Evolutionary conservation across 495 filamentous ascomycete species (phyloP).

Genomic region (Penicillium canescens): DNA sequence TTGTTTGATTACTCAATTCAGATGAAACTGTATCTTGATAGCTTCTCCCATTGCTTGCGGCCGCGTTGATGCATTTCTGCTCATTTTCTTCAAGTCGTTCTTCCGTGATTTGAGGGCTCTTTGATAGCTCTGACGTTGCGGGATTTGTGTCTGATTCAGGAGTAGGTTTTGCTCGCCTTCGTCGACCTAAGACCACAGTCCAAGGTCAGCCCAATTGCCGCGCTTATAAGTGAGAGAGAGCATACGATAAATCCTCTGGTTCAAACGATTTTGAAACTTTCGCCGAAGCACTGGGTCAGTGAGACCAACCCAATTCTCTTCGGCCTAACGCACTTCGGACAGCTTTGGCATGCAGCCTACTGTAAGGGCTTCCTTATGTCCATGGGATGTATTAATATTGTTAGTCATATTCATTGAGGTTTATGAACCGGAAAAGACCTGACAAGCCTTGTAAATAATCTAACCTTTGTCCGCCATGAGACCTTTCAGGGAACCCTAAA

Average conservation of each 20-base stretch:
- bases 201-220: too few species aligned
- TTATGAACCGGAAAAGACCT: too few species aligned
- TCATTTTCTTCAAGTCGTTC: not conserved
- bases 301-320: constrained; percentile 21
- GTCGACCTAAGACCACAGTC: not conserved
- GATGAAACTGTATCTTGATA: too few species aligned
- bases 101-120: not conserved
- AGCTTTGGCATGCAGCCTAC: too few species aligned
- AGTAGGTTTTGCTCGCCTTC: not conserved
- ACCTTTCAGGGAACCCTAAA: too few species aligned
- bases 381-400: too few species aligned
- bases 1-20: not conserved
- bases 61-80: not conserved
- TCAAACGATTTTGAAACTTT: constrained; percentile 28
- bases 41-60: too few species aligned
- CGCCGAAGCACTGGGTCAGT: constrained; percentile 16
- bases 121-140: not conserved
- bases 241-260: constrained; percentile 23
- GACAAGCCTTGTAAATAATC: too few species aligned
- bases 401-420: too few species aligned
- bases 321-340: too few species aligned
- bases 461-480: too few species aligned
- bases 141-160: not conserved
- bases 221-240: not conserved
- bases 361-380: too few species aligned